Evolutionary conservation across 2,329 filamentous ascomycete genomes (phyloP), one percentile per base, ranked within the genome.

Genomic region (Phoma sp.): DNA sequence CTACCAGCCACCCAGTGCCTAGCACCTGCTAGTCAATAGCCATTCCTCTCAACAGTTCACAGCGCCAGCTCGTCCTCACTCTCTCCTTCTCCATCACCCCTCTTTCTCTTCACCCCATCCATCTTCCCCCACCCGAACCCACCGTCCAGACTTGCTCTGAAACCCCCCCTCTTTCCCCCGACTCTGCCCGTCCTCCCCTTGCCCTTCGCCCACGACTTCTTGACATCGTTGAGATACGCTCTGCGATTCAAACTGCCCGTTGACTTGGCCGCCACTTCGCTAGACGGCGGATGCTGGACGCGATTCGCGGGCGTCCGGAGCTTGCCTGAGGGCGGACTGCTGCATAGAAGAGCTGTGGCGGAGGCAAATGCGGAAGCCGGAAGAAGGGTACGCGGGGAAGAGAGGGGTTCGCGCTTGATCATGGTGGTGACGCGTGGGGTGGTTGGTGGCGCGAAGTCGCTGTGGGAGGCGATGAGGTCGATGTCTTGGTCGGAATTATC

Each of bases 331-430:
- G 59, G 55, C 0, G 55, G 53, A n/a, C 52, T 53, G 14, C 52
- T 53, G 48, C 57, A 58, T 33, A 62, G 58, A 29, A 64, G 18
- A 1, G 18, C 18, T 2, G 18, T 44, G 22, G 39, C 51, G 7
- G 41, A 46, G 9, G 61, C 55, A 11, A 56, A 57, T 0, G 62
- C 18, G 18, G 18, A 2, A 2, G 18, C 18, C 18, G 18, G 18
- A 2, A 2, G 18, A 2, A 18, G 18, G 18, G 18, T 18, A 2
- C 18, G 18, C 18, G 18, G 18, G 18, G 18, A 59, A 2, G 61
- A 63, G 23, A 43, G 47, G 30, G 60, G 49, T 45, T 73, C 68
- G 42, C 58, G 64, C 42, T 69, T 68, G 35, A 69, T 67, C 18
- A 18, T 1, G 30, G 13, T 4, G 7, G 67, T 4, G 7, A 67